These are phyloP conservation scores for Phytophthora quininea DNA, from an alignment of 352 stramenopile species.

Conservation along the genomic window DNA sequence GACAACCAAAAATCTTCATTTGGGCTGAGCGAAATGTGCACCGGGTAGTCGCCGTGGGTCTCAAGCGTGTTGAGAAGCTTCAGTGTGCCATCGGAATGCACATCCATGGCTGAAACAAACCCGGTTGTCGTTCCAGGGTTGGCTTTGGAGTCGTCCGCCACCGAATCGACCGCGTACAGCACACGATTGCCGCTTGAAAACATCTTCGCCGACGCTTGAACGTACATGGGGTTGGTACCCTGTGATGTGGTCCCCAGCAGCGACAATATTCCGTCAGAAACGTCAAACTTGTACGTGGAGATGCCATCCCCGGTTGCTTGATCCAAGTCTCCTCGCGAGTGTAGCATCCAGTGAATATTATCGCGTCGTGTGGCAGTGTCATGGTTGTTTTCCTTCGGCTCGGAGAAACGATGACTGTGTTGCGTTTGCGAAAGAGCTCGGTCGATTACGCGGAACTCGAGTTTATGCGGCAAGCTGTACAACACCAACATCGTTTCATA, in stretches of 20 bases:
- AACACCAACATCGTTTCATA: neutral
- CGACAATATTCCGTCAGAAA: slow-evolving; percentile 27
- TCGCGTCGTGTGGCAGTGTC: neutral
- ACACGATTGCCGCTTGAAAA: slow-evolving; percentile 1
- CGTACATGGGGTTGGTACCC: slow-evolving; percentile 62
- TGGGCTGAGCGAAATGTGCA: slow-evolving; percentile 40
- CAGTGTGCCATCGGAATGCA: slow-evolving; percentile 18
- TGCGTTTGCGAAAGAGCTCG: too few species aligned
- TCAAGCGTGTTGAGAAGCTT: slow-evolving; percentile 37
- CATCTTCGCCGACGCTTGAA: slow-evolving; percentile 27
- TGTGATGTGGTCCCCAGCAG: slow-evolving; percentile 19
- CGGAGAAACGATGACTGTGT: too few species aligned
- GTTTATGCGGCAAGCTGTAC: neutral
- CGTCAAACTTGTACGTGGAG: slow-evolving; percentile 41
- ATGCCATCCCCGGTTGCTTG: slow-evolving; percentile 50
- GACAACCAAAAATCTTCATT: slow-evolving; percentile 42
- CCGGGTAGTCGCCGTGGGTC: slow-evolving; percentile 33
- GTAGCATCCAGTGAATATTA: slow-evolving; percentile 52
- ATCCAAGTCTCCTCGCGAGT: slow-evolving; percentile 53
- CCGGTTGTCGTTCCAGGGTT: slow-evolving; percentile 28
- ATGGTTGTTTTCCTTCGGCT: too few species aligned
- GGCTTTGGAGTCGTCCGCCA: slow-evolving; percentile 23
- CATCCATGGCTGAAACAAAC: slow-evolving; percentile 36
- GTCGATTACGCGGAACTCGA: neutral
- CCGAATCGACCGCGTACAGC: slow-evolving; percentile 49